Base-by-base conservation (phyloP, 2,329 filamentous ascomycete genomes). In the Claviceps fusiformis region DNA sequence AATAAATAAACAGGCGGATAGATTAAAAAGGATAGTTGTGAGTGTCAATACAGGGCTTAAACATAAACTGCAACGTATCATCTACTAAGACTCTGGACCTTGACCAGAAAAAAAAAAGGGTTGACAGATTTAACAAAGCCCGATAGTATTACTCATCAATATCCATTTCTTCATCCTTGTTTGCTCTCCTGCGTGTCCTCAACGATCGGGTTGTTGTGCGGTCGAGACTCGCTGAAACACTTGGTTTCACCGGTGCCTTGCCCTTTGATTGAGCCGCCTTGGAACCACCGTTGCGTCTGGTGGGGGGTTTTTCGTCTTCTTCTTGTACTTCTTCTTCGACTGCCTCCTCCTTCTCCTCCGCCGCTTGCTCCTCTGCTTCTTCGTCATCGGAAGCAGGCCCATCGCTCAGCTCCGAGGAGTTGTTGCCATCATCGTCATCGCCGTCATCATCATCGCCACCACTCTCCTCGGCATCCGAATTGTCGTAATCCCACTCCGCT, bases 401-500 rank as follows among this genome's bases (percentile, higher is more conserved):
- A 3, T 56, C 59, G 11, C 54, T 55, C 37, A 24, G 53, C 11
- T 44, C 53, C 17, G 53, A 55, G 15, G 37, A 41, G 37, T 41
- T 41, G 19, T 45, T 15, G 11, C 10, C 10, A 13, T 57, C 56
- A 8, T 59, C 61, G 19, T n/a, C n/a, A n/a, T 46, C 44, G 27
- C 19, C 24, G n/a, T 57, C 56, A 8, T 59, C 61, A 33, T 60
- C 59, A 9, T 57, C 57, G 45, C 54, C 62, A 2, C 55, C 59
- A 27, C 59, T 62, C 50, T 66, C 63, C 19, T 64, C 62, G 2
- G 44, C 65, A 24, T 70, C 69, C 19, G 67, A 70, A 3, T 67
- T 63, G 2, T 69, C 60, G 50, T 82, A 82, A 29, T 77, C 71
- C 80, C 80, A 83, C 62, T 79, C 70, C 1, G 79, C 78, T 5